These are phyloP conservation scores for Lentinula raphanica DNA, from an alignment of 768 basidiomycete genomes.

Conservation along the genomic window DNA sequence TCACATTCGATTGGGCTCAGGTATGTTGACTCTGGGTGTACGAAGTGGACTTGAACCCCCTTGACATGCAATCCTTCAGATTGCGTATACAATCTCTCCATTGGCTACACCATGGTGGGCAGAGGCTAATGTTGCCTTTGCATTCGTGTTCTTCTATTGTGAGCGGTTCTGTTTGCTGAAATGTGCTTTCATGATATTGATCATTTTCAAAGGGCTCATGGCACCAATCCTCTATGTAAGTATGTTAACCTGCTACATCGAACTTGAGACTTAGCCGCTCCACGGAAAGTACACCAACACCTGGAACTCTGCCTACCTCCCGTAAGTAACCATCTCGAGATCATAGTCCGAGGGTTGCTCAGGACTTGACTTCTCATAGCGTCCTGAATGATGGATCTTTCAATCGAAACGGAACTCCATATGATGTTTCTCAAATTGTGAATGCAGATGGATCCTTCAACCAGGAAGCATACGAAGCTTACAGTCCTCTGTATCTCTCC, in stretches of 20 bases:
- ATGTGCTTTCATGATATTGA: not conserved
- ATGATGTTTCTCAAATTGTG: conserved; percentile 56
- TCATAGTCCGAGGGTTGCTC: not conserved
- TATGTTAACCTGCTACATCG: conserved; percentile 14
- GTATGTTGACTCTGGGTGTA: conserved; percentile 34
- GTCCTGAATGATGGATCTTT: conserved; percentile 36
- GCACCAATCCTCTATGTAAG: conserved; percentile 27
- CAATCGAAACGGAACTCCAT: conserved; percentile 53
- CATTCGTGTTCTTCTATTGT: conserved; percentile 70
- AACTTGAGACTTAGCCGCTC: not conserved
- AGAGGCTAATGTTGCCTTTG: conserved; percentile 59
- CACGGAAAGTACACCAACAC: conserved; percentile 52
- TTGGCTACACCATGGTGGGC: conserved; percentile 84
- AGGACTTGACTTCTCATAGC: not conserved
- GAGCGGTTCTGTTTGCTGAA: conserved; percentile 11
- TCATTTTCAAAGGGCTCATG: conserved; percentile 25
- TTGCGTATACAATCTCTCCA: conserved; percentile 64
- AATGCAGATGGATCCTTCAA: conserved; percentile 52
- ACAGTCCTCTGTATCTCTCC: conserved; percentile 61
- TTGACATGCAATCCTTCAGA: conserved; percentile 22
- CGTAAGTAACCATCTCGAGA: conserved; percentile 29
- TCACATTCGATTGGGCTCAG: conserved; percentile 82
- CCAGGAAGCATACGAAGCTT: conserved; percentile 45
- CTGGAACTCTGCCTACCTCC: conserved; percentile 55
- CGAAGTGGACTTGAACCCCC: conserved; percentile 6